These are phyloP conservation scores for Anthoceros angustus DNA, from an alignment of 225 moss, liverwort and hornwort genomes.

Conservation along the genomic window DNA sequence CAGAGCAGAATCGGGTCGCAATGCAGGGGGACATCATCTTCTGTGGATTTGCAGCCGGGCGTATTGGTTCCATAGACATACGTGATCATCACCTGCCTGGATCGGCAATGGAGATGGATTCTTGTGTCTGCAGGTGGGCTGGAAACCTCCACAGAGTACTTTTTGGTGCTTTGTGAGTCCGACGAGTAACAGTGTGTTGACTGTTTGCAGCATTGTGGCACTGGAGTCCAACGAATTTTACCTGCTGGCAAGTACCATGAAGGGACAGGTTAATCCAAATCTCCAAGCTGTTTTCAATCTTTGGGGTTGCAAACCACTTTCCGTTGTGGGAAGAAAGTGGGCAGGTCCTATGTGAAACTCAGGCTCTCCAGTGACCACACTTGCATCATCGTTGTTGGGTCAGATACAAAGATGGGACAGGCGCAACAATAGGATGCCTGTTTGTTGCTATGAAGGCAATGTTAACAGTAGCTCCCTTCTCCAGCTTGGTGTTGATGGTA, in stretches of 20 bases:
- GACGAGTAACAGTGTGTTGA: not conserved
- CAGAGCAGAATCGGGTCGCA: not conserved
- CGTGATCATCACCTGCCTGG: conserved; percentile 46
- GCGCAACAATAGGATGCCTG: conserved; percentile 42
- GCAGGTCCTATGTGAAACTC: conserved; percentile 8
- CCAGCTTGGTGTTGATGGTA: conserved; percentile 75
- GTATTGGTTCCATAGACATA: conserved; percentile 60
- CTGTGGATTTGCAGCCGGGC: conserved; percentile 77
- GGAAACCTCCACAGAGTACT: conserved; percentile 5
- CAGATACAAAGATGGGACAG: conserved; percentile 94
- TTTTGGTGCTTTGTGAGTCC: not conserved
- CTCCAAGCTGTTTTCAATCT: not conserved
- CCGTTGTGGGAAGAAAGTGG: not conserved
- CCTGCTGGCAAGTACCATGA: conserved; percentile 86
- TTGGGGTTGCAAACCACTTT: not conserved
- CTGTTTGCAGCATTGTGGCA: conserved; percentile 43
- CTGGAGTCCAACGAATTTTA: conserved; percentile 57
- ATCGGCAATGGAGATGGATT: conserved; percentile 64
- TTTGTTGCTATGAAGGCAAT: conserved; percentile 66
- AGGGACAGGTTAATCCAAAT: conserved; percentile 49
- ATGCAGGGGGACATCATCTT: conserved; percentile 61
- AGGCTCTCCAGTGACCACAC: not conserved
- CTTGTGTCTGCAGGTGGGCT: conserved; percentile 61
- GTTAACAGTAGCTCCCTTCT: conserved; percentile 50
- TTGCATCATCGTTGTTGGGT: not conserved